Base-by-base conservation (phyloP, 2,329 filamentous ascomycete species). In the Aspergillus tanneri region DNA sequence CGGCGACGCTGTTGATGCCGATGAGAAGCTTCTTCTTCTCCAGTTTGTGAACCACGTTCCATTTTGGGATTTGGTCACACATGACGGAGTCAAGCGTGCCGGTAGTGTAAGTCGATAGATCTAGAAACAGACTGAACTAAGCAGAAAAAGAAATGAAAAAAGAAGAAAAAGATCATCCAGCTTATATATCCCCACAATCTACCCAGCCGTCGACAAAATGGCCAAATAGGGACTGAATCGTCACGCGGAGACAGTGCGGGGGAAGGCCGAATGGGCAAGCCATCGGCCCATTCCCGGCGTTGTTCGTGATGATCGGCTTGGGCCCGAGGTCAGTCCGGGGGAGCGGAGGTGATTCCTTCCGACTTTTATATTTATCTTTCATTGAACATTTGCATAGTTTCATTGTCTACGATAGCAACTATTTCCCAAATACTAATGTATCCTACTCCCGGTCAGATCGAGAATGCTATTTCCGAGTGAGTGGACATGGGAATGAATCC, bases 1-100 rank as follows among this genome's bases (percentile, higher is more conserved):
- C 83, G 1, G 84, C 83, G 11, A 86, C 71, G 39, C 75, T 77
- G 63, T 86, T 86, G 66, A 87, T 79, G 28, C 78, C 78, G 47
- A 83, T 74, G 46, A 85, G 76, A 50, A 85, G 73, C 34, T 68
- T 65, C 14, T 72, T 66, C 70, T 84, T 84, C 69, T 83, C 72
- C 4, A 80, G 65, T 53, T 71, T 72, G 62, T 81, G 74, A 46
- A 78, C 77, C 9, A 82, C 70, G 66, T 77, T 78, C 68, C 66
- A 72, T 47, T 59, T 62, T 1, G 66, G 58, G 27, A 74, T 73
- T 43, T 64, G 61, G 52, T 71, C 68, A 49, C 64, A 65, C 63
- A 69, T 72, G 34, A 44, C 62, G 56, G 43, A 16, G 19, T 27
- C 24, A 12, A 14, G 12, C 5, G 2, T 18, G 30, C 3, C n/a